A percentile compares a stretch with the other conserved stretches of the same genome.
phyloP scores from a whole-genome alignment of 768 basidiomycete genomes.

The Mycena rosella region DNA sequence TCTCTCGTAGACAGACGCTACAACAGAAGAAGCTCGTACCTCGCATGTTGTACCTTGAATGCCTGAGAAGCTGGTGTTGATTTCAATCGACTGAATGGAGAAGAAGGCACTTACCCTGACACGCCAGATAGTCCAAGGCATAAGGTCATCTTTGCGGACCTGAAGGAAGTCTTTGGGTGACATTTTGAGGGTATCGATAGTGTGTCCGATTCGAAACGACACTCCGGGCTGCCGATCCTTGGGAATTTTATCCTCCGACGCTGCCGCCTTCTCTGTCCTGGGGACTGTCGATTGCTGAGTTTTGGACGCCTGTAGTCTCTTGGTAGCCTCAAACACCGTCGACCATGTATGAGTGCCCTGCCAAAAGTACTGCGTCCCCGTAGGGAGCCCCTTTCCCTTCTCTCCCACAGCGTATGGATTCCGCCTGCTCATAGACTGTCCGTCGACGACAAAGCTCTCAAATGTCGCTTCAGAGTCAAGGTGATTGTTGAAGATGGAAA shows the following conservation, averaged over 20 bases:
- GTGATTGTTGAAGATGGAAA: not conserved
- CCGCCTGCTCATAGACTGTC: not conserved
- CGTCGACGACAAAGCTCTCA: not conserved
- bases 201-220: not conserved
- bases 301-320: too few species aligned
- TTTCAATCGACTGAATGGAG: too few species aligned
- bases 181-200: not conserved
- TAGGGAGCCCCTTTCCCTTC: not conserved
- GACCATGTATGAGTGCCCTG: too few species aligned
- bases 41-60: too few species aligned
- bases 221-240: not conserved
- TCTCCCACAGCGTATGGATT: not conserved
- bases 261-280: too few species aligned
- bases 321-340: too few species aligned
- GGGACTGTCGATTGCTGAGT: too few species aligned
- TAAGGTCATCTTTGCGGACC: not conserved
- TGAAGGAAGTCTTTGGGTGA: not conserved
- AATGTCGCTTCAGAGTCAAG: not conserved
- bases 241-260: too few species aligned
- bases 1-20: too few species aligned
- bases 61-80: too few species aligned
- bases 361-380: not conserved
- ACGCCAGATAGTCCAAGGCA: not conserved
- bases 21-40: too few species aligned
- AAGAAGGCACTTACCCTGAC: not conserved